A percentile compares a stretch with the other conserved stretches of the same genome.
phyloP scores from a whole-genome alignment of 805 yeast species.

The Kazachstania psychrophila region DNA sequence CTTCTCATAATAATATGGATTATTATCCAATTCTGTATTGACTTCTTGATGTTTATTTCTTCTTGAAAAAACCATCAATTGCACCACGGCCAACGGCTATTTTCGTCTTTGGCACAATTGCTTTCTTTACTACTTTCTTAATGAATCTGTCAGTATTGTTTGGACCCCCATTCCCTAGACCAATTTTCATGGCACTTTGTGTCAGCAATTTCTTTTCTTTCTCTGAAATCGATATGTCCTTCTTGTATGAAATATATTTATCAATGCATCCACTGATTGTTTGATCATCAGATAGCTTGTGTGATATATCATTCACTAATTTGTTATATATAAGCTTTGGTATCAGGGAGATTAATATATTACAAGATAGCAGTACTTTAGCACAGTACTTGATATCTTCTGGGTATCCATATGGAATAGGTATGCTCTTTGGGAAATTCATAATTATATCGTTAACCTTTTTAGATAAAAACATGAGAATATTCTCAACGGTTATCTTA shows the following conservation, averaged over 20 bases:
- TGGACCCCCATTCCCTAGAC: slow-evolving; percentile 13
- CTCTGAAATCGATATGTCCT: slow-evolving; percentile 11
- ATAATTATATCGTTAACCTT: slow-evolving; percentile 32
- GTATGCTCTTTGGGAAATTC: slow-evolving; percentile 34
- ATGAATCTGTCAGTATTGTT: slow-evolving; percentile 6
- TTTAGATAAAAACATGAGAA: slow-evolving; percentile 31
- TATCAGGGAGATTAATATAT: slow-evolving; percentile 39
- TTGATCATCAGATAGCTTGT: not conserved
- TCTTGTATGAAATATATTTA: slow-evolving; percentile 24
- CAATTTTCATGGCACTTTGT: slow-evolving; percentile 26
- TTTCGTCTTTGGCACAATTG: slow-evolving; percentile 29
- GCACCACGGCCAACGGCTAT: slow-evolving; percentile 59
- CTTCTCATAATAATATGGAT: not conserved
- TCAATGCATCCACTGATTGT: slow-evolving; percentile 28
- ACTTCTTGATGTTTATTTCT: slow-evolving; percentile 7
- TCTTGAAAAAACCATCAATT: slow-evolving; percentile 56
- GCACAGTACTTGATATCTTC: slow-evolving; percentile 31
- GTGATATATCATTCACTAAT: slow-evolving; percentile 12
- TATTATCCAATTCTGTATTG: not conserved
- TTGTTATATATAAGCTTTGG: slow-evolving; percentile 34
- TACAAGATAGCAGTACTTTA: slow-evolving; percentile 30
- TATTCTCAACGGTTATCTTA: slow-evolving; percentile 35
- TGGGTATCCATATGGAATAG: slow-evolving; percentile 24
- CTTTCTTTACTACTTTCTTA: slow-evolving; percentile 22
- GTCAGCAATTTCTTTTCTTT: slow-evolving; percentile 25